Evolutionary conservation across 768 basidiomycete genomes (phyloP).

Genomic region (Macrolepiota dolichaula): DNA sequence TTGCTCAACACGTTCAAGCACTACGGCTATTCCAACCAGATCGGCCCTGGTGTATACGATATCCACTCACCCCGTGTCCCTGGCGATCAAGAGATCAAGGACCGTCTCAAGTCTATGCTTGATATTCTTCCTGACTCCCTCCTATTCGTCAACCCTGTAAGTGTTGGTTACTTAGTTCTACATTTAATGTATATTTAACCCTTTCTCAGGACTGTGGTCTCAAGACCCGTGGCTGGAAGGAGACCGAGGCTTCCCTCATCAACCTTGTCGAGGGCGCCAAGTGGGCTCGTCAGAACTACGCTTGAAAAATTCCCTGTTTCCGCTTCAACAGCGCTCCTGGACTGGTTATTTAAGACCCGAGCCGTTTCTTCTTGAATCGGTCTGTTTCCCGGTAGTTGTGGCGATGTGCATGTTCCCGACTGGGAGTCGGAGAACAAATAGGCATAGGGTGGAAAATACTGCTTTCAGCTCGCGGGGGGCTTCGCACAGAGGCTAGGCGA

Average conservation of each 20-base stretch:
- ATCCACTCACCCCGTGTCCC: conserved; percentile 99
- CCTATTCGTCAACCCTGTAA: conserved; percentile 86
- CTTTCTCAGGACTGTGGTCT: conserved; percentile 81
- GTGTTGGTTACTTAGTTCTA: conserved; percentile 16
- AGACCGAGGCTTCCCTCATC: conserved; percentile 85
- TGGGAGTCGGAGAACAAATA: conserved; percentile 6
- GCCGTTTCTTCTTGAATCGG: conserved; percentile 12
- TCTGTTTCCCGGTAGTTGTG: conserved; percentile 47
- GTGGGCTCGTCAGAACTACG: conserved; percentile 86
- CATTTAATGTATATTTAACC: conserved; percentile 2
- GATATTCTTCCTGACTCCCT: conserved; percentile 76
- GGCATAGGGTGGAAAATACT: conserved; percentile 28
- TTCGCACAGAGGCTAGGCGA: conserved; percentile 36
- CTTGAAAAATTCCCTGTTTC: conserved; percentile 49
- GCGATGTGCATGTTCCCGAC: conserved; percentile 22
- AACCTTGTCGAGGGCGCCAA: conserved; percentile 91
- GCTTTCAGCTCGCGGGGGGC: conserved; percentile 32
- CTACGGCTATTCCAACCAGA: conserved; percentile 94
- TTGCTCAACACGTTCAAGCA: conserved; percentile 92
- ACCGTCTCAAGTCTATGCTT: conserved; percentile 84
- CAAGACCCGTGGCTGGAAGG: conserved; percentile 98
- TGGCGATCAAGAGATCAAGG: conserved; percentile 87
- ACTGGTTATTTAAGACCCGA: conserved; percentile 50
- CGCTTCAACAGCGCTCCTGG: conserved; percentile 93
- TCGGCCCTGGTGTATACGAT: conserved; percentile 98